A percentile compares a stretch with the other conserved stretches of the same genome.
These are phyloP conservation scores for Hondaea fermentalgiana DNA, from an alignment of 108 stramenopile species.

Conservation along the genomic window DNA sequence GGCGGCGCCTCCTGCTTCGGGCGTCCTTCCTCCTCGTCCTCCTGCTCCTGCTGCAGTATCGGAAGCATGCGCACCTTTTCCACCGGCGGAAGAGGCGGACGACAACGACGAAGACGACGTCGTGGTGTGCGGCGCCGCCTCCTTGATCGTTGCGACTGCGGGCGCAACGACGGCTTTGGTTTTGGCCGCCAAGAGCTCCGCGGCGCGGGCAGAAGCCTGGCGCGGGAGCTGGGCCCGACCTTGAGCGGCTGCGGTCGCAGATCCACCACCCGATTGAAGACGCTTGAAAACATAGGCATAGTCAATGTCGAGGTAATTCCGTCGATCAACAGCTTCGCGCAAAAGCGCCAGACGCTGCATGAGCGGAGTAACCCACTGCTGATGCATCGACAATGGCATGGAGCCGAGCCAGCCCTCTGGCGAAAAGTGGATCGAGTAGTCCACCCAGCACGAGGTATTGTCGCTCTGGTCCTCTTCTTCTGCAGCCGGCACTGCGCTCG, in stretches of 20 bases:
- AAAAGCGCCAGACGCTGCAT: background rate
- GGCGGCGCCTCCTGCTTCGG: background rate
- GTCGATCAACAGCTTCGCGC: background rate
- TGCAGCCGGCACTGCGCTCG: background rate
- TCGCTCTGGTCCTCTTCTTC: background rate
- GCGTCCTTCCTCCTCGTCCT: no score
- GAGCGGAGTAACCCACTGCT: background rate
- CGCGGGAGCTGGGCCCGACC: background rate
- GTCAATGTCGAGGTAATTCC: background rate
- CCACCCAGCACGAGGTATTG: background rate
- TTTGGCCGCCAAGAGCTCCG: background rate
- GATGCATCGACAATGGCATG: background rate
- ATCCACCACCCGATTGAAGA: background rate
- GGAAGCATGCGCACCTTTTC: no score
- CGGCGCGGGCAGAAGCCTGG: background rate
- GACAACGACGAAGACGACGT: no score
- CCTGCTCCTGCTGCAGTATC: no score
- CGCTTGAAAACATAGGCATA: slow-evolving; percentile 7
- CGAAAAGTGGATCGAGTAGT: background rate
- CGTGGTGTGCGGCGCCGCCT: background rate
- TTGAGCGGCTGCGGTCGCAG: background rate
- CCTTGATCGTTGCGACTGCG: background rate
- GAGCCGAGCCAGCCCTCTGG: background rate
- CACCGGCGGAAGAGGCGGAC: no score
- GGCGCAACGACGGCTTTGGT: background rate